Evolutionary conservation across 2,329 filamentous ascomycete species (phyloP), one percentile per base, ranked within the genome.

Genomic region (Diaporthe caulivora): DNA sequence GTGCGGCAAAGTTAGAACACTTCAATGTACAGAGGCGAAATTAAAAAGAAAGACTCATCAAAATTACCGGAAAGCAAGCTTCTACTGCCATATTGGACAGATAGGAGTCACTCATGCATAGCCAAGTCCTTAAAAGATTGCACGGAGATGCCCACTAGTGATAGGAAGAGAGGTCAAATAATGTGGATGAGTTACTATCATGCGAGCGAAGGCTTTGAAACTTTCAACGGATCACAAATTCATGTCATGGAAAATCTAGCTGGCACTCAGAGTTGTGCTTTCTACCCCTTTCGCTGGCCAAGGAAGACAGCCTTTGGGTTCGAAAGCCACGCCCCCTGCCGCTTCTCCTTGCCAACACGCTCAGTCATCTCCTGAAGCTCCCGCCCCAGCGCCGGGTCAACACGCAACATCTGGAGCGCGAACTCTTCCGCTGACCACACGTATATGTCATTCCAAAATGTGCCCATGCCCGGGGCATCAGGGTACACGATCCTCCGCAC

Each of bases 241-340:
- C 15, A 26, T 26, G n/a, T 26, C 8, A 60, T 26, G 2, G 8
- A 4, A 3, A 5, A 42, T 42, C n/a, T 26, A 2, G 13, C 15
- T 60, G 34, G 9, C 5, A 34, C 34, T 9, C 34, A 34, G 34
- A 34, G 9, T 34, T 34, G 34, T 34, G 34, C 9, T 5, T 26
- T 11, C 21, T 49, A 64, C 26, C 2, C 11, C 42, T 64, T 64
- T 24, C 60, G 60, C 60, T 3, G 34, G 26, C 42, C 60, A 17
- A 64, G 42, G 42, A 64, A 64, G 11, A 64, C 60, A 15, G 26
- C 60, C 42, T 64, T 64, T 2, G 60, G 60, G 21, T 49, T 64
- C 9, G 21, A 64, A 5, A 64, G 60, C 60, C 60, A 64, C 24
- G 42, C 60, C 29, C 60, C 60, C 6, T 49, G 18, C 10, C 60